Evolutionary conservation across 805 yeast species (phyloP), one percentile per base, ranked within the genome.

Genomic region (Pichia deserticola): DNA sequence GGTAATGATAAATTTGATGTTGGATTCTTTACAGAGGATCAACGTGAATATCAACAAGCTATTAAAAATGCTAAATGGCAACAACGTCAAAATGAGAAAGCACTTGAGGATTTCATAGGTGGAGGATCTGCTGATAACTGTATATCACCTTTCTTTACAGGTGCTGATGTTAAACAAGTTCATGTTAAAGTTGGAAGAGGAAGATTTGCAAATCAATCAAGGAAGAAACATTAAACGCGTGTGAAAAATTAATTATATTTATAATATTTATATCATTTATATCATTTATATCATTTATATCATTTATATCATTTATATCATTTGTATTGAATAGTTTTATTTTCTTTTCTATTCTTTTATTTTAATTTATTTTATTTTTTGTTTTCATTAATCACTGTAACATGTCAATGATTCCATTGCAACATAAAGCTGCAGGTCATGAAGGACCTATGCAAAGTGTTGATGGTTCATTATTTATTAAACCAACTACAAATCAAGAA

Each of bases 381-480:
- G 13, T 30, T n/a, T n/a, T 1, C 3, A n/a, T 12, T 15, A 7
- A 9, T 20, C n/a, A 20, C 3, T 3, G 20, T 20, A 20, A 20
- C 20, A 62, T 60, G 64, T 42, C 60, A 9, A 51, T 61, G 36
- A 50, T 65, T 66, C 64, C 73, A 62, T 49, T 71, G 60, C 55
- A 69, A 59, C 87, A 86, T 60, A 85, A 82, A 66, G 98, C 93
- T 3, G 98, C 97, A 0, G 99, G 99, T 6, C 99, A 92, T 60
- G 86, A 75, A 6, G 98, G 96, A 0, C 77, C 85, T 3, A 57
- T 88, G 48, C 76, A 78, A 10, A 81, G 81, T 54, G 74, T 64
- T 7, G 78, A 77, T 39, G 95, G 89, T 0, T 66, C 78, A 7
- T 68, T 92, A 13, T 84, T 90, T 56, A 78, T 87, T 49, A 92